Evolutionary conservation across 2,329 filamentous ascomycete species (phyloP), one percentile per base, ranked within the genome.

Genomic region (Pseudocercospora fuligena): DNA sequence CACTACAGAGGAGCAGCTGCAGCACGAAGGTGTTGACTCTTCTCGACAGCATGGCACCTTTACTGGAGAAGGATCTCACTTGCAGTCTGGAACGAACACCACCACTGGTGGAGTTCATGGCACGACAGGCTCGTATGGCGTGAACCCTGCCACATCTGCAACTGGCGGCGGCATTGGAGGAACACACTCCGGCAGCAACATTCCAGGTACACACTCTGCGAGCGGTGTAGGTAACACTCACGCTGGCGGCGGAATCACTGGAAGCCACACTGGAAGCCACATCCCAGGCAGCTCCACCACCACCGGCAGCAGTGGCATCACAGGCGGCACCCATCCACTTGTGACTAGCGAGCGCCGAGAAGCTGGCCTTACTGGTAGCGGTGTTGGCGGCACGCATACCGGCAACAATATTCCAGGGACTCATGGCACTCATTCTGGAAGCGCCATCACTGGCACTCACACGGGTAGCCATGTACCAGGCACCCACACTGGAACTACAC

Each of bases 291-390:
- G 9, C 51, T 54, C 51, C 11, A 56, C 51, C 1, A 54, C 49
- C 3, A 16, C 21, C 5, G 25, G 21, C 9, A 49, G 29, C 43
- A 64, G 61, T 16, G 66, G 66, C n/a, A 67, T 67, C 29, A 65
- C 66, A 12, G 66, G 66, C 46, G 66, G 66, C 23, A 61, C 66
- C 14, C 66, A 65, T 46, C 62, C 66, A 3, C 56, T 66, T 21
- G 65, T 64, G 56, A 27, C 23, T 21, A 49, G 57, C 9, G 36
- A 61, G 23, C 36, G 21, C 12, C 31, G 57, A 14, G 21, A 23
- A 5, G 57, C 7, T 16, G 36, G 36, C 1, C n/a, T 29, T n/a
- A 61, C 46, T 49, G 59, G 36, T 11, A 47, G 23, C 47, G 21
- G n/a, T 21, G 23, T 53, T 23, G 23, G 47, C 47, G 47, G 47